Evolutionary conservation across 83 land plant species (phyloP).

Genomic region (Picea engelmannii): DNA sequence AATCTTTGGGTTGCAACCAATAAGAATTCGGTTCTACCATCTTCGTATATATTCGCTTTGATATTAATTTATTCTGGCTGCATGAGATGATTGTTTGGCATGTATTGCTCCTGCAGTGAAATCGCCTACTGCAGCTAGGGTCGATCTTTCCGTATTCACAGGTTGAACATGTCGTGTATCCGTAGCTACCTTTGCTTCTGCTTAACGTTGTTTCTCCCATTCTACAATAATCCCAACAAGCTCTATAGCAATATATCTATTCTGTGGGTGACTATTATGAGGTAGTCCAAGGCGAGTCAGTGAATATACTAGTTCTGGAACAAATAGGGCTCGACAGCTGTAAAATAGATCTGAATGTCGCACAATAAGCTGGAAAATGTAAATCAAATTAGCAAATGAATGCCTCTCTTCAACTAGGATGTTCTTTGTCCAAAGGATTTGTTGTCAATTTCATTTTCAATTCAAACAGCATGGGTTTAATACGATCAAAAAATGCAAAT

Average conservation of each 20-base stretch:
- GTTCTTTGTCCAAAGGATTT: conserved; percentile 95
- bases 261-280: conserved; percentile 77
- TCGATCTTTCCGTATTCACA: conserved; percentile 51
- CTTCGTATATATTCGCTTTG: no score
- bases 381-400: conserved; percentile 92
- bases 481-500: no score
- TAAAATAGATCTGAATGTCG: conserved; percentile 97
- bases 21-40: no score
- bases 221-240: conserved; percentile 97
- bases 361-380: conserved; percentile 95
- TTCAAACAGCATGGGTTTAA: no score
- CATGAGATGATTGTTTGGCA: conserved; percentile 47
- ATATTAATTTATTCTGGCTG: no score
- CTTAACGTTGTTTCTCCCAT: conserved; percentile 96
- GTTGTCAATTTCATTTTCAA: no score
- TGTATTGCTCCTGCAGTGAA: conserved; percentile 14
- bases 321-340: conserved; percentile 93
- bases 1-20: no score
- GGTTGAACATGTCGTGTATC: conserved; percentile 58
- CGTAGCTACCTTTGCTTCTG: conserved; percentile 64
- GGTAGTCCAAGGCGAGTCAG: conserved; percentile 94
- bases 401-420: conserved; percentile 98
- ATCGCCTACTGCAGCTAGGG: conserved; percentile 30
- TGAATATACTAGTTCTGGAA: conserved; percentile 98
- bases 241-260: conserved; percentile 94